These are phyloP conservation scores for Diplotaxis tenuifolia DNA, from an alignment of 345 rosid species.

Conservation along the genomic window DNA sequence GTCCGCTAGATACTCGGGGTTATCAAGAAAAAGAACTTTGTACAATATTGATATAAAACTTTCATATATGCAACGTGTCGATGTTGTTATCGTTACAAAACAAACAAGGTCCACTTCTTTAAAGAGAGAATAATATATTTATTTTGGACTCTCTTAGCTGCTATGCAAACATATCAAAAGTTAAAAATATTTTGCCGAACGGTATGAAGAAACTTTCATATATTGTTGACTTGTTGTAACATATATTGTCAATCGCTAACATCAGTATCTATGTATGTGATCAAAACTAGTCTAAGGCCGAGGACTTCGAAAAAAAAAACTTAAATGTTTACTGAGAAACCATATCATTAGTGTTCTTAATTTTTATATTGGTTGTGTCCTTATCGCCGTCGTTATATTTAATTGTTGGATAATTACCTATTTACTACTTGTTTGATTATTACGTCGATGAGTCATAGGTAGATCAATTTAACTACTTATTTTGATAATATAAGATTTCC, in stretches of 20 bases:
- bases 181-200: background rate
- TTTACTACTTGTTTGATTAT: slow-evolving; percentile 14
- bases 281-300: background rate
- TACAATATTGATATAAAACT: background rate
- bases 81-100: background rate
- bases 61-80: background rate
- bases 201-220: background rate
- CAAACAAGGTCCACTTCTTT: background rate
- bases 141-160: background rate
- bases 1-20: too few relatives aligned
- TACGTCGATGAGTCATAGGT: slow-evolving; percentile 34
- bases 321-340: slow-evolving; percentile 18
- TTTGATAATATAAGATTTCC: slow-evolving; percentile 10
- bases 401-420: background rate
- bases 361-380: slow-evolving; percentile 12
- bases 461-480: background rate
- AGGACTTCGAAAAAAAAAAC: background rate
- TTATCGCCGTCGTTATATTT: slow-evolving; percentile 6
- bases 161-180: background rate
- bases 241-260: slow-evolving; percentile 14
- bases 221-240: background rate
- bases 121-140: background rate
- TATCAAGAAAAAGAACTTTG: too few relatives aligned
- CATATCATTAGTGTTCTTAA: background rate
- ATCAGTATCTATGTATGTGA: slow-evolving; percentile 7